phyloP scores from a whole-genome alignment of 257 asterid species.

The Scutellaria galericulata region DNA sequence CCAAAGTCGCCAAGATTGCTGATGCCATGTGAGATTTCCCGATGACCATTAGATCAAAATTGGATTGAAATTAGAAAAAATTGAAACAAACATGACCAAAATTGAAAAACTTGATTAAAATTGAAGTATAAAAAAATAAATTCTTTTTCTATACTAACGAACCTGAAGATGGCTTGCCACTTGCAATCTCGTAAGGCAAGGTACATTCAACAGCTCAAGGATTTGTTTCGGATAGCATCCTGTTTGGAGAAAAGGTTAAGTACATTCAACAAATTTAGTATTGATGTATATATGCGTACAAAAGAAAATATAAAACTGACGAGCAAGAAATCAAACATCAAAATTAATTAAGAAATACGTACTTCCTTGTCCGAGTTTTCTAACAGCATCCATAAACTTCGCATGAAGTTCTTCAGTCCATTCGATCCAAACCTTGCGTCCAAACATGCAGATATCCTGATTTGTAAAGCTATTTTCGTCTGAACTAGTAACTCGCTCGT shows the following conservation, averaged over 20 bases:
- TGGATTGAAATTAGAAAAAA: too few species aligned
- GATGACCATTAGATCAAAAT: too few species aligned
- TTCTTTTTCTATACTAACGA: too few species aligned
- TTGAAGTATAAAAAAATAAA: too few species aligned
- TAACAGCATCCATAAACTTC: constrained; percentile 35
- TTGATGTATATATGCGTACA: too few species aligned
- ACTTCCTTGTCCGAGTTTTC: constrained; percentile 46
- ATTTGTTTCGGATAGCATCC: constrained; percentile 46
- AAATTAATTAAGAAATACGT: constrained; percentile 6
- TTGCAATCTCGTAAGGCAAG: constrained; percentile 48
- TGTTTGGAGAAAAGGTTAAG: constrained; percentile 1
- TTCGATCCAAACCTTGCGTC: constrained; percentile 35
- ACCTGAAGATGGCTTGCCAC: constrained; percentile 55
- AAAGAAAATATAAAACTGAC: background rate
- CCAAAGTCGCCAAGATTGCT: too few species aligned
- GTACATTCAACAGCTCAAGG: constrained; percentile 45
- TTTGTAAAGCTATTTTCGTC: background rate
- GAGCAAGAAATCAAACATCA: background rate
- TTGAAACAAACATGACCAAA: too few species aligned
- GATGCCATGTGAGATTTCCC: too few species aligned
- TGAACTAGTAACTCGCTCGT: background rate
- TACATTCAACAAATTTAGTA: background rate
- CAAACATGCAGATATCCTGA: background rate
- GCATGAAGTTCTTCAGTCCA: constrained; percentile 49
- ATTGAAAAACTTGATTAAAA: too few species aligned